These are phyloP conservation scores for Verruconis gallopava DNA, from an alignment of 2,329 filamentous ascomycete species.

Conservation along the genomic window DNA sequence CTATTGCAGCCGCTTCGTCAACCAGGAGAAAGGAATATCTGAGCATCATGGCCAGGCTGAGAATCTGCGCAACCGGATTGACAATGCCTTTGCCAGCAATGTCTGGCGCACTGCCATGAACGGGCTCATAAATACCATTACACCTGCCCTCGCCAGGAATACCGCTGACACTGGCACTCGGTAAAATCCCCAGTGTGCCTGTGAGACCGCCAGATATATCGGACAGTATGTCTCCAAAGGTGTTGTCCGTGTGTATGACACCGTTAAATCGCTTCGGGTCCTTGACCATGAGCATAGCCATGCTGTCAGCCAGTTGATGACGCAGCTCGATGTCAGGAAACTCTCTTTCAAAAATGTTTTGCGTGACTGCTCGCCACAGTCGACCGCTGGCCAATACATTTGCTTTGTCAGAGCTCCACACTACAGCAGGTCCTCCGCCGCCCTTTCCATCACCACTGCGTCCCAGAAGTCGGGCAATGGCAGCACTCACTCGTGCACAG, in stretches of 20 bases:
- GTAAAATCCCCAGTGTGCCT: constrained; percentile 33
- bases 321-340: constrained; percentile 31
- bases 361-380: constrained; percentile 35
- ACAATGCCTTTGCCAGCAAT: constrained; percentile 21
- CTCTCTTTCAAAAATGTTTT: constrained; percentile 28
- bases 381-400: constrained; percentile 40
- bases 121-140: constrained; percentile 21
- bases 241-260: constrained; percentile 36
- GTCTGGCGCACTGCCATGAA: constrained; percentile 22
- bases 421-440: constrained; percentile 21
- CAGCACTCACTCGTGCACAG: constrained; percentile 33
- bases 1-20: constrained; percentile 3
- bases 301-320: constrained; percentile 36
- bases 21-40: constrained; percentile 15
- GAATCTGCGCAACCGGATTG: constrained; percentile 20
- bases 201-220: constrained; percentile 35
- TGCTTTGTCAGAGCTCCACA: constrained; percentile 40
- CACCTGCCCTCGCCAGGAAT: constrained; percentile 14
- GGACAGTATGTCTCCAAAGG: constrained; percentile 36
- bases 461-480: constrained; percentile 27
- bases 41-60: constrained; percentile 23
- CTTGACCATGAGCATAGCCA: constrained; percentile 36
- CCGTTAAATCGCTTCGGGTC: constrained; percentile 36
- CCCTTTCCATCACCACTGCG: constrained; percentile 8
- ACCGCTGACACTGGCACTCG: constrained; percentile 33